Evolutionary conservation across 768 basidiomycete species (phyloP).

Genomic region (Rhizopogon roseolus): DNA sequence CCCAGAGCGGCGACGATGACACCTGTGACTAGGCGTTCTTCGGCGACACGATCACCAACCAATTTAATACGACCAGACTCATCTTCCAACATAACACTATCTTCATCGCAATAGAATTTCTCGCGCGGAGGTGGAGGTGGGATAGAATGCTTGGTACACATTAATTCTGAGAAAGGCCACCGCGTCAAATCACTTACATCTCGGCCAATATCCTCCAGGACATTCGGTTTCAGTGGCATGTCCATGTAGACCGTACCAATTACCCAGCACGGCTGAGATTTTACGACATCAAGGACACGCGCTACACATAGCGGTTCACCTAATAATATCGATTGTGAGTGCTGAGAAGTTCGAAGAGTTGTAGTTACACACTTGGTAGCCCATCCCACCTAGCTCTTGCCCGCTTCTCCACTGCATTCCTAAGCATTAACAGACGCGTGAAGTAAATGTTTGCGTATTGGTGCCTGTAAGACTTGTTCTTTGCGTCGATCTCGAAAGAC

Average conservation of each 20-base stretch:
- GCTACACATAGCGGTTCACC: slow-evolving; percentile 69
- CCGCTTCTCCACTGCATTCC: slow-evolving; percentile 40
- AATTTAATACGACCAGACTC: slow-evolving; percentile 90
- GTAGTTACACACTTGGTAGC: slow-evolving; percentile 31
- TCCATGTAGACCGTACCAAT: slow-evolving; percentile 97
- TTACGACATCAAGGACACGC: slow-evolving; percentile 82
- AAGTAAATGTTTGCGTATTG: slow-evolving; percentile 77
- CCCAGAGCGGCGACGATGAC: slow-evolving; percentile 89
- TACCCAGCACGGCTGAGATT: slow-evolving; percentile 83
- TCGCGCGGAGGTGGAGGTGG: slow-evolving; percentile 72
- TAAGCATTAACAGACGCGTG: slow-evolving; percentile 46
- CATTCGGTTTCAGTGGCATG: slow-evolving; percentile 97
- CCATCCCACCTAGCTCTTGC: slow-evolving; percentile 49
- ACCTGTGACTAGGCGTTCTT: slow-evolving; percentile 77
- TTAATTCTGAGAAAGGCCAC: slow-evolving; percentile 3
- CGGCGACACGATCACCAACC: slow-evolving; percentile 66
- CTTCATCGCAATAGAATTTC: slow-evolving; percentile 75
- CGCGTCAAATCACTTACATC: slow-evolving; percentile 57
- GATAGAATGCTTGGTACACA: slow-evolving; percentile 67
- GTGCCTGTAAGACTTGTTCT: slow-evolving; percentile 53
- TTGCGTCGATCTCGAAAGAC: slow-evolving; percentile 38
- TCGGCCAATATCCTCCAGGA: slow-evolving; percentile 90
- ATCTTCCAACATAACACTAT: slow-evolving; percentile 89
- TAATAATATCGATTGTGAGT: slow-evolving; percentile 19
- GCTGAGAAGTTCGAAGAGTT: background rate